Evolutionary conservation across 2,329 filamentous ascomycete species (phyloP), one percentile per base, ranked within the genome.

Genomic region (Talaromyces sp.): DNA sequence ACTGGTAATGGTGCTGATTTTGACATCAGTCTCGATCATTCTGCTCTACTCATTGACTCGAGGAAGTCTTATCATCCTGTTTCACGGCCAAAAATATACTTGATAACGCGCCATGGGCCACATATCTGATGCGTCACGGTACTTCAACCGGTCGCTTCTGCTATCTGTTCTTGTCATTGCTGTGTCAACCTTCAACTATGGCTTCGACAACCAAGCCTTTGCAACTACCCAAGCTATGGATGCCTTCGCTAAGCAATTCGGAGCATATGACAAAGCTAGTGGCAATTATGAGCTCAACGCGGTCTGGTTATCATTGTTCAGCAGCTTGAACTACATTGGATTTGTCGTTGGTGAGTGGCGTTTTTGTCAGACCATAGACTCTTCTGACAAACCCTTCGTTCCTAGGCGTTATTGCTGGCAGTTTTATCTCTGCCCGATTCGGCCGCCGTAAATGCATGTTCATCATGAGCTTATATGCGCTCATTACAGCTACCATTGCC

Each of bases 361-460:
- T 19, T 43, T 43, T 5, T n/a, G 41, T 43, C 16, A 19, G 8
- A n/a, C n/a, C 39, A 41, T n/a, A 16, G n/a, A 41, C 41, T 43
- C 16, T 19, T 19, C 41, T 43, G n/a, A 43, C 41, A 9, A n/a
- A 41, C 39, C 8, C 6, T 10, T 43, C n/a, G 41, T 43, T 9
- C 10, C n/a, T 41, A 43, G 41, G 41, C 19, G 41, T 43, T 19
- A n/a, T 62, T 14, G n/a, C 31, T n/a, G 60, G 60, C 2, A 62
- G 22, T 33, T 56, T n/a, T 27, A 35, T 56, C n/a, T 31, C n/a
- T 19, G 9, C 9, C 4, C 35, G 49, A 16, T 62, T 24, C 37
- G 60, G 60, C 11, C 11, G 60, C 3, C 60, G 60, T 8, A 41
- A 24, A 22, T 62, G 60, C 14, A 56, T 62, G 22, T 62, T 62